Evolutionary conservation across 306 rosid genomes (phyloP).

Genomic region (Cicer pinnatifidum): DNA sequence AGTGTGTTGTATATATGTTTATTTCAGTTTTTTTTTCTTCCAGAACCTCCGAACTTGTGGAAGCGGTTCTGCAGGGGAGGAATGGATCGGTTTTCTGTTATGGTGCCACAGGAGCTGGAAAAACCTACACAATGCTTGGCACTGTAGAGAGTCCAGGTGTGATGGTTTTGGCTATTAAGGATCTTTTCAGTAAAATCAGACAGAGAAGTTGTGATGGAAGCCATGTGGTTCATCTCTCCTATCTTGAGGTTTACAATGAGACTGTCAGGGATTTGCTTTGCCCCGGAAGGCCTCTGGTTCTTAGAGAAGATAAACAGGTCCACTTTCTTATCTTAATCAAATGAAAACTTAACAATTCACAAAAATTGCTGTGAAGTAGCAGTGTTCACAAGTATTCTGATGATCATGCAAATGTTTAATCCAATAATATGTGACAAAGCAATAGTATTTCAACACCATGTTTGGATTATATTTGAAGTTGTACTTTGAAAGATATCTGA

Average conservation of each 20-base stretch:
- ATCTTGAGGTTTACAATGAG: constrained; percentile 96
- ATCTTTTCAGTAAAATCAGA: constrained; percentile 80
- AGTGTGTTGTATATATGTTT: not conserved
- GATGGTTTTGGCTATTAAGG: constrained; percentile 98
- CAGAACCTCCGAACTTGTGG: constrained; percentile 91
- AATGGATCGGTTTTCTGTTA: constrained; percentile 96
- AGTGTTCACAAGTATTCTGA: not conserved
- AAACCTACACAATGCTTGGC: constrained; percentile 96
- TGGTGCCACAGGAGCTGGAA: constrained; percentile 98
- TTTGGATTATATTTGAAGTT: constrained; percentile 21
- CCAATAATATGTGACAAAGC: constrained; percentile 23
- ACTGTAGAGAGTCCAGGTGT: constrained; percentile 93
- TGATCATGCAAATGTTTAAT: constrained; percentile 16
- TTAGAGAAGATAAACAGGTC: constrained; percentile 99
- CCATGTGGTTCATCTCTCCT: constrained; percentile 86
- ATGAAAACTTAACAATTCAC: not conserved
- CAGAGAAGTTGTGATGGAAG: constrained; percentile 89
- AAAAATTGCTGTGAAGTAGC: not conserved
- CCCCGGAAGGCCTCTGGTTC: constrained; percentile 93
- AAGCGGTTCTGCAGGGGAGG: constrained; percentile 93
- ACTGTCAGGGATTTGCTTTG: constrained; percentile 88
- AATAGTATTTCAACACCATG: not conserved
- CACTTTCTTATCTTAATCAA: not conserved
- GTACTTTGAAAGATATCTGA: constrained; percentile 26
- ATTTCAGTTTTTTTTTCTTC: constrained; percentile 29